Evolutionary conservation across 1,284 basidiomycete genomes (phyloP).

Genomic region (Heterobasidion irregulare): DNA sequence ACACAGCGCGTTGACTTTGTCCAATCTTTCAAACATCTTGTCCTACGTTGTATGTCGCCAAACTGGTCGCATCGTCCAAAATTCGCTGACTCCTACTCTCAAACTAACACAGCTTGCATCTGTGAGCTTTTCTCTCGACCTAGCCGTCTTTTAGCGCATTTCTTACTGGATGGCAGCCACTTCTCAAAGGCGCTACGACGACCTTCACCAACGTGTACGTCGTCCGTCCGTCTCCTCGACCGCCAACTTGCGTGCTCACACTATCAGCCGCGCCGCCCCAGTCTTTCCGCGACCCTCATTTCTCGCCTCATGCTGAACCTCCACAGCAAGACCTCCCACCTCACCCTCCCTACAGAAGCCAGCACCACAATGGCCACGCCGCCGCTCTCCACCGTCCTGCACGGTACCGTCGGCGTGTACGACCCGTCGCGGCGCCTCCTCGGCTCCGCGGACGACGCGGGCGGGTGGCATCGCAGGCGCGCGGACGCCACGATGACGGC

Average conservation of each 20-base stretch:
- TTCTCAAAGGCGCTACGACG: slow-evolving; percentile 8
- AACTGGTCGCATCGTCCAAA: not conserved
- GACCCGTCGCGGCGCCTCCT: too few species aligned
- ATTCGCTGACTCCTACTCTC: not conserved
- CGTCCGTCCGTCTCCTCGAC: not conserved
- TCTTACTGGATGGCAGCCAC: slow-evolving; percentile 3
- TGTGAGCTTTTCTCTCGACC: not conserved
- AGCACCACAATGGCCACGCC: not conserved
- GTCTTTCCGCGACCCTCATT: slow-evolving; percentile 3
- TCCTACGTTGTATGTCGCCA: slow-evolving; percentile 14
- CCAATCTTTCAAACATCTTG: slow-evolving; percentile 14
- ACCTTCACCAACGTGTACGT: slow-evolving; percentile 17
- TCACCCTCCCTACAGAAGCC: not conserved
- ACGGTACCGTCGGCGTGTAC: too few species aligned
- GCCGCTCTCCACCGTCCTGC: not conserved
- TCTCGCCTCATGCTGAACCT: slow-evolving; percentile 7
- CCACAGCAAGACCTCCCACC: not conserved
- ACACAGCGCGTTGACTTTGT: slow-evolving; percentile 10
- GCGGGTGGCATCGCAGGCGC: too few species aligned
- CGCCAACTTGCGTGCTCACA: not conserved
- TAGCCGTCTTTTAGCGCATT: not conserved
- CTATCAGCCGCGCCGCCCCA: not conserved
- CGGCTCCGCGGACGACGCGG: too few species aligned
- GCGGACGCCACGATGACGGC: too few species aligned
- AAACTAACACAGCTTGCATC: not conserved